A percentile compares a stretch with the other conserved stretches of the same genome.
phyloP scores from a whole-genome alignment of 345 rosid genomes.

The Firmiana major region DNA sequence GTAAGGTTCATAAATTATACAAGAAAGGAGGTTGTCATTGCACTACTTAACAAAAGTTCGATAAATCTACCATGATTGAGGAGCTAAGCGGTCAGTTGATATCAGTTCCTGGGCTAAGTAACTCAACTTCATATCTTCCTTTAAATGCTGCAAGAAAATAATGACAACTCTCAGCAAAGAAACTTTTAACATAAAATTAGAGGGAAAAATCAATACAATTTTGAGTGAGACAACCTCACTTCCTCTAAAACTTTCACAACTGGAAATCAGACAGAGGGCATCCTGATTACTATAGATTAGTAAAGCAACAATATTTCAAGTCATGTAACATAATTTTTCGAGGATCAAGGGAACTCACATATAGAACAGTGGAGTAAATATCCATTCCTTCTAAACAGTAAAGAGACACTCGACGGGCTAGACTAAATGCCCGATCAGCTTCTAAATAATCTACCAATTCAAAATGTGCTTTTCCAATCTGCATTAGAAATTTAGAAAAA shows the following conservation, averaged over 20 bases:
- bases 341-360: conserved; percentile 51
- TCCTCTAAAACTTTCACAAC: background rate
- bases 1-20: background rate
- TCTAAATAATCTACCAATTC: conserved; percentile 88
- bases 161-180: conserved; percentile 8
- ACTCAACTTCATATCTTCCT: conserved; percentile 97
- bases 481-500: conserved; percentile 20
- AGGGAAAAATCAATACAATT: background rate
- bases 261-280: background rate
- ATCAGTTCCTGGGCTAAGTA: conserved; percentile 88
- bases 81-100: conserved; percentile 90
- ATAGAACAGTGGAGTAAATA: conserved; percentile 88
- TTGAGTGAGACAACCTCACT: background rate
- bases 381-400: conserved; percentile 96
- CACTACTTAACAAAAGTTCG: background rate
- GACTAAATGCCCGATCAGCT: conserved; percentile 78
- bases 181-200: background rate
- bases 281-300: background rate
- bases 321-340: background rate
- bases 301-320: background rate
- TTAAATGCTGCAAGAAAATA: conserved; percentile 73
- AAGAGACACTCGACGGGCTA: conserved; percentile 75
- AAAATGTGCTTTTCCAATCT: conserved; percentile 92
- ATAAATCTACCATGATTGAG: conserved; percentile 78
- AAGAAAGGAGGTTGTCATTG: background rate